Conservation (phyloP, 2,329 filamentous ascomycete genomes). For the Trichoderma cornu-damae region DNA sequence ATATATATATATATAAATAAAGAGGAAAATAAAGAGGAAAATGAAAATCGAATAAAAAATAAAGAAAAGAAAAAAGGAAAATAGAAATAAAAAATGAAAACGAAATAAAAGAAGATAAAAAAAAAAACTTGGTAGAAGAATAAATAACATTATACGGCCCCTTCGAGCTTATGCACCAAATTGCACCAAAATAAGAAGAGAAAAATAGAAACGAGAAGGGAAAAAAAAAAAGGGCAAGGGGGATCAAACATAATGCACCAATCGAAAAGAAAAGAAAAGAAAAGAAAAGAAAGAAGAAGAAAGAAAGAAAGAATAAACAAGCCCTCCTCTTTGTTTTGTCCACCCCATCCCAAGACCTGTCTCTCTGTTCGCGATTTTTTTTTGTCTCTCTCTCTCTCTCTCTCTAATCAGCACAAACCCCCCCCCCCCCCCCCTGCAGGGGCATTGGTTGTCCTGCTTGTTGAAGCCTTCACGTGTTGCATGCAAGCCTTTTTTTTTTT, state of each 20-base stretch:
- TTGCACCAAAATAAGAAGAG: neutral
- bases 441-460: neutral
- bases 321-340: neutral
- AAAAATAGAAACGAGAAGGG: neutral
- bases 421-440: neutral
- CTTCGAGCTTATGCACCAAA: too few species aligned
- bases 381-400: neutral
- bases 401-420: neutral
- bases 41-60: neutral
- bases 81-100: too few species aligned
- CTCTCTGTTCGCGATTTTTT: too few species aligned
- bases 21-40: neutral
- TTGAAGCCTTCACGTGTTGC: slow-evolving; percentile 8
- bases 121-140: too few species aligned
- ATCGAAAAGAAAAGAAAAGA: neutral
- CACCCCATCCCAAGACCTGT: neutral
- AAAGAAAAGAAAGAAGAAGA: neutral
- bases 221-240: neutral
- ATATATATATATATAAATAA: neutral
- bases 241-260: neutral
- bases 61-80: neutral
- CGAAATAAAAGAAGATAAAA: too few species aligned
- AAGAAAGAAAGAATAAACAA: neutral
- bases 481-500: slow-evolving; percentile 2
- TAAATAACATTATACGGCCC: too few species aligned